Evolutionary conservation across 192 early-diverging fungal species (phyloP).

Genomic region (Funneliformis geosporum): DNA sequence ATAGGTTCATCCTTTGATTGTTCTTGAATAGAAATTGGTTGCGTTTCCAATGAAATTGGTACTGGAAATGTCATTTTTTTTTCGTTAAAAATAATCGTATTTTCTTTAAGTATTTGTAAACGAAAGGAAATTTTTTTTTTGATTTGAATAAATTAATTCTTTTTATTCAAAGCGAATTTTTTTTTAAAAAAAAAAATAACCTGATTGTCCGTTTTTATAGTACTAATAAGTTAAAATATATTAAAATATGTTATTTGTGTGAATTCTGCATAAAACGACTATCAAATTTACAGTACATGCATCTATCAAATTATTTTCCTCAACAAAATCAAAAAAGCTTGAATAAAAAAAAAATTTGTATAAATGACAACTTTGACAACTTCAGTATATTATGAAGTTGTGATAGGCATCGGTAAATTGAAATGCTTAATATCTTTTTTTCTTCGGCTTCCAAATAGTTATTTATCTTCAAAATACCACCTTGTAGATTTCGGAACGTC

Average conservation of each 20-base stretch:
- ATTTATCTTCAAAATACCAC: too few relatives aligned
- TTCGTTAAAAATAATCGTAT: background rate
- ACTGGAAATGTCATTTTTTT: background rate
- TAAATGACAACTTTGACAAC: background rate
- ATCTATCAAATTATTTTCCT: too few relatives aligned
- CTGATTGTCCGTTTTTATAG: too few relatives aligned
- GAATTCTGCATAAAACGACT: too few relatives aligned
- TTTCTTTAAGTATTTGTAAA: background rate
- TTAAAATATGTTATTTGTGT: too few relatives aligned
- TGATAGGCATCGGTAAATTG: background rate
- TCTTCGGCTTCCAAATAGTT: too few relatives aligned
- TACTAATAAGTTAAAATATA: too few relatives aligned
- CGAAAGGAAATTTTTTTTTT: background rate
- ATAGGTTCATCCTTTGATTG: background rate
- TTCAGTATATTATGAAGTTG: background rate
- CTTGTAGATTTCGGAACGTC: slow-evolving; percentile 9
- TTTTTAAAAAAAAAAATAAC: background rate
- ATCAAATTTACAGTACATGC: too few relatives aligned
- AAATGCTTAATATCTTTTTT: too few relatives aligned
- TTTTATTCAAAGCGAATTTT: background rate
- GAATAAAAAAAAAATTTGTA: too few relatives aligned
- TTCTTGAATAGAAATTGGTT: background rate
- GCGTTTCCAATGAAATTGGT: background rate
- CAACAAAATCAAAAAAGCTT: too few relatives aligned
- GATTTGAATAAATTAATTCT: background rate